Evolutionary conservation across 805 yeast genomes (phyloP).

Genomic region (Spencermartinsiella europaea): DNA sequence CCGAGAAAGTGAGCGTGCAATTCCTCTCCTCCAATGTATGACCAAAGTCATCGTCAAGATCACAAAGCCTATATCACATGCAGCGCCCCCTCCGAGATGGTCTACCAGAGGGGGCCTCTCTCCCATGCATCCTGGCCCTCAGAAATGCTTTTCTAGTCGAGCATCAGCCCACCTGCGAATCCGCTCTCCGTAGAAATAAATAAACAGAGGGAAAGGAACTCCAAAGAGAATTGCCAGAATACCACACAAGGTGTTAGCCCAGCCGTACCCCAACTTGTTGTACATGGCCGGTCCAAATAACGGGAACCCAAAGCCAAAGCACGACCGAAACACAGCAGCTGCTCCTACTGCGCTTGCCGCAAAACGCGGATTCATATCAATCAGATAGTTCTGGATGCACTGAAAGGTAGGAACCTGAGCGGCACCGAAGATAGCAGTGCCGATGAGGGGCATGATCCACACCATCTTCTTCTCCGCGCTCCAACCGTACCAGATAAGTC

Average conservation of each 20-base stretch:
- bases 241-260: conserved; percentile 66
- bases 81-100: too few relatives aligned
- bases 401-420: conserved; percentile 62
- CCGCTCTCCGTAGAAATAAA: conserved; percentile 51
- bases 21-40: too few relatives aligned
- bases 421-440: conserved; percentile 55
- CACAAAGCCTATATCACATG: too few relatives aligned
- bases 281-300: conserved; percentile 59
- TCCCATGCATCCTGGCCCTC: too few relatives aligned
- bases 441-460: conserved; percentile 62
- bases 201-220: conserved; percentile 58
- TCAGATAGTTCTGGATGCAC: conserved; percentile 60
- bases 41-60: too few relatives aligned
- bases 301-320: conserved; percentile 67
- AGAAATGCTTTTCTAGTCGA: conserved; percentile 35
- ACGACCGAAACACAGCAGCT: conserved; percentile 60
- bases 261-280: conserved; percentile 52
- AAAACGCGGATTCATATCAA: conserved; percentile 63
- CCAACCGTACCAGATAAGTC: conserved; percentile 71
- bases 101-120: too few relatives aligned
- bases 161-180: conserved; percentile 55
- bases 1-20: too few relatives aligned
- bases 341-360: conserved; percentile 70
- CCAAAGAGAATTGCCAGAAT: conserved; percentile 53
- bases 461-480: conserved; percentile 50